Base-by-base conservation (phyloP, 2,329 filamentous ascomycete species). In the Knufia petricola region DNA sequence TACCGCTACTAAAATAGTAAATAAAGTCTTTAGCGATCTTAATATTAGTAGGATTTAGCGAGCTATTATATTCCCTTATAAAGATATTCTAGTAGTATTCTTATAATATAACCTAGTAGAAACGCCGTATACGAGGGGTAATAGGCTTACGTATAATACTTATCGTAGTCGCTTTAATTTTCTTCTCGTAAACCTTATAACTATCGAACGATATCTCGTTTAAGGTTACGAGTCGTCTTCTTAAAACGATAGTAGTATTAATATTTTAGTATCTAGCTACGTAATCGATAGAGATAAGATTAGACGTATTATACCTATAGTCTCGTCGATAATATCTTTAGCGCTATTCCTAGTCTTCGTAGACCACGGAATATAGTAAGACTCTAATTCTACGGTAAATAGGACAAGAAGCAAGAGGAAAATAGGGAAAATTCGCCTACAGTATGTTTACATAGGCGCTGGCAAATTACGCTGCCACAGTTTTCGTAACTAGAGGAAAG, bases 1-100 rank as follows among this genome's bases (percentile, higher is more conserved):
- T 19, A n/a, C 40, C 48, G 17, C 23, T 50, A n/a, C 39, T 37
- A 26, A 44, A 50, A 23, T 32, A 50, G 40, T 32, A 13, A 38
- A 50, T 38, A 28, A 50, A 36, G 23, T 45, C 39, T 31, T 50
- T 50, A n/a, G 40, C 41, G 15, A 38, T 46, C 32, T 50, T 50
- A 17, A 43, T 26, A n/a, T 50, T 20, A 7, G 32, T 26, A 15
- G 48, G 40, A 23, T 45, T 20, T 34, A 34, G 19, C 4, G 38
- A 23, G 8, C 37, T 12, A 12, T 43, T 24, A 23, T 46, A 37
- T 8, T 34, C 15, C 21, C 6, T 9, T 26, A 21, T 15, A n/a
- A 42, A 49, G 13, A 49, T 9, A 21, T 49, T 21, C 46, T 23
- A n/a, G n/a, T n/a, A n/a, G n/a, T n/a, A 44, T 49, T 49, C 46